These are phyloP conservation scores for Aphanomyces euteiches DNA, from an alignment of 352 stramenopile species.

Conservation along the genomic window DNA sequence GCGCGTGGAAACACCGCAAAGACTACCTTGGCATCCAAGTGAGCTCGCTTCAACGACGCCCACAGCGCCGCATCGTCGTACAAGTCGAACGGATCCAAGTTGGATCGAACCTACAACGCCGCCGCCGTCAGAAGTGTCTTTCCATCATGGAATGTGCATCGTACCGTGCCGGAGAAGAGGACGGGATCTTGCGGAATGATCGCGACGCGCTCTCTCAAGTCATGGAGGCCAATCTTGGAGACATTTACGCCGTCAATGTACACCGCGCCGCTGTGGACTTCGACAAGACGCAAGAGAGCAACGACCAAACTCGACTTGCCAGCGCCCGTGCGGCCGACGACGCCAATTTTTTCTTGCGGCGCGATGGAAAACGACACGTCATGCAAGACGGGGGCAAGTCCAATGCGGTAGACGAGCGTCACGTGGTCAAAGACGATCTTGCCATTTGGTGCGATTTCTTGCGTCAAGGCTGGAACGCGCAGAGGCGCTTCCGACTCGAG, in stretches of 20 bases:
- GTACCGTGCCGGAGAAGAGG: conserved; percentile 86
- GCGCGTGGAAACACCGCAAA: conserved; percentile 39
- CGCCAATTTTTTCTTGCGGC: conserved; percentile 83
- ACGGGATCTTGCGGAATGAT: conserved; percentile 95
- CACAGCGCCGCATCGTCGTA: conserved; percentile 86
- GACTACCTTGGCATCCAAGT: conserved; percentile 65
- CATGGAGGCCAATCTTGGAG: conserved; percentile 32
- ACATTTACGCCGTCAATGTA: conserved; percentile 80
- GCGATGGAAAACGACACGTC: conserved; percentile 78
- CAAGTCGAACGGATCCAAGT: conserved; percentile 62
- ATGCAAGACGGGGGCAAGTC: conserved; percentile 58
- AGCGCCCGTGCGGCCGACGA: conserved; percentile 81
- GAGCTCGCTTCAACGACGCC: conserved; percentile 84
- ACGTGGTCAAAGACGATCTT: conserved; percentile 71
- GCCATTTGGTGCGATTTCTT: conserved; percentile 53
- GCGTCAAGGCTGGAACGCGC: conserved; percentile 35
- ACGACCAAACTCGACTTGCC: conserved; percentile 90
- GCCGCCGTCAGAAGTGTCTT: background rate
- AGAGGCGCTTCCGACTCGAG: conserved; percentile 29
- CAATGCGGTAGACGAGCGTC: conserved; percentile 47
- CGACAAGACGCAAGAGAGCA: conserved; percentile 87
- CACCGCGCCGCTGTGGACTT: conserved; percentile 66
- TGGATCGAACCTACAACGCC: conserved; percentile 54
- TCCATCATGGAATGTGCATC: conserved; percentile 47
- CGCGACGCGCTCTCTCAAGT: conserved; percentile 52